phyloP scores from a whole-genome alignment of 495 filamentous ascomycete species.

The Parachaetomium inaequale region DNA sequence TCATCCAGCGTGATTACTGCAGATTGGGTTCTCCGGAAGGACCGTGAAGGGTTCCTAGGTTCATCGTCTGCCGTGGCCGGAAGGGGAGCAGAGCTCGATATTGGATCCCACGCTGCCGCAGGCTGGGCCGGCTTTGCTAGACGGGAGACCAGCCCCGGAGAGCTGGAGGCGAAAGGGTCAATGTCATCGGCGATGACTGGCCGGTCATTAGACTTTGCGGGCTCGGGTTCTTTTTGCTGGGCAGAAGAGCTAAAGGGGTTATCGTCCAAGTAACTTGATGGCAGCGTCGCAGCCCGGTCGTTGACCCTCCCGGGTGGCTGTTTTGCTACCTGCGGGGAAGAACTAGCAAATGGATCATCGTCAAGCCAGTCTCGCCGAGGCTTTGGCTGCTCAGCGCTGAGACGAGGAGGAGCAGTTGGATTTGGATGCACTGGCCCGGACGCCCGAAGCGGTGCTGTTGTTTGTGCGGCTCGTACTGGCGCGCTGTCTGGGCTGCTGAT shows the following conservation, averaged over 20 bases:
- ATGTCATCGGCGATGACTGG: constrained; percentile 12
- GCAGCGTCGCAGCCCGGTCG: not conserved
- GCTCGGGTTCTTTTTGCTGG: not conserved
- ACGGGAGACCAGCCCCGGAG: constrained; percentile 2
- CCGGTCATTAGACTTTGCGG: not conserved
- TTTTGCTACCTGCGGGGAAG: constrained; percentile 6
- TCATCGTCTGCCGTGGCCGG: constrained; percentile 12
- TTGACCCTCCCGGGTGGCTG: not conserved
- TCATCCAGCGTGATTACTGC: constrained; percentile 29
- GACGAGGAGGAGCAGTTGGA: not conserved
- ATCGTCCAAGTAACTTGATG: not conserved
- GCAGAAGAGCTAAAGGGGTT: constrained; percentile 22
- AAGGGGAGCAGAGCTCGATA: constrained; percentile 47
- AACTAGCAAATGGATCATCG: constrained; percentile 21
- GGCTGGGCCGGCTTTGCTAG: constrained; percentile 14
- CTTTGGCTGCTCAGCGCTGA: not conserved
- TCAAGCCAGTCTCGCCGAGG: not conserved
- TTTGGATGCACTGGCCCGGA: not conserved
- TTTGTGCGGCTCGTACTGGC: not conserved
- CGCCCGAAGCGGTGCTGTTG: not conserved
- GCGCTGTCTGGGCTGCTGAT: not conserved
- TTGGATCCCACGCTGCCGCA: constrained; percentile 44
- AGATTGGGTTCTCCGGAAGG: constrained; percentile 19
- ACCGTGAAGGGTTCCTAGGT: not conserved
- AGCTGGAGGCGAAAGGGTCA: constrained; percentile 23